These are phyloP conservation scores for Amphirosellinia nigrospora DNA, from an alignment of 495 filamentous ascomycete genomes.

Conservation along the genomic window DNA sequence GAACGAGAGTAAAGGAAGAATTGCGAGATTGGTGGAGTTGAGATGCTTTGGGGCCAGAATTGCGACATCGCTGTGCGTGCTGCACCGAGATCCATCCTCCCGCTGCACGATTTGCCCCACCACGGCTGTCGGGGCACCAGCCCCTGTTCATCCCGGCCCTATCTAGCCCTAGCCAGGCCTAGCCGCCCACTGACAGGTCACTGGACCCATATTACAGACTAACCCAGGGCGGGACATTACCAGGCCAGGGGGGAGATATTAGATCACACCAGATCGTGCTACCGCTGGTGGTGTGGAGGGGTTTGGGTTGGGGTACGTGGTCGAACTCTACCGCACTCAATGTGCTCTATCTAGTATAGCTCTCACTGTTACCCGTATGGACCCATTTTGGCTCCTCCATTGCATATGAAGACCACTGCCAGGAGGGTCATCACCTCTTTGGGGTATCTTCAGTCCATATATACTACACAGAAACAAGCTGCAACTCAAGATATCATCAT, in stretches of 20 bases:
- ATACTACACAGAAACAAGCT: neutral
- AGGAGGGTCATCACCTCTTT: neutral
- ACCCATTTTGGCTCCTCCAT: neutral
- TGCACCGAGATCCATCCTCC: constrained; percentile 29
- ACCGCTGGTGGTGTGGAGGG: neutral
- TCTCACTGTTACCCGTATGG: neutral
- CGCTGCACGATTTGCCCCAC: constrained; percentile 23
- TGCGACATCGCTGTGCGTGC: constrained; percentile 27
- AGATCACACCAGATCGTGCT: neutral
- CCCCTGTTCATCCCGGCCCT: neutral
- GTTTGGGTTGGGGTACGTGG: neutral
- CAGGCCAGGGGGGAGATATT: too few relatives aligned
- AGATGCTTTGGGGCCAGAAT: constrained; percentile 28
- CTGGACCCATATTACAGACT: neutral
- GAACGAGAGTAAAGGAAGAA: constrained; percentile 11
- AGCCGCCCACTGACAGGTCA: neutral
- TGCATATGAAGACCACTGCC: neutral
- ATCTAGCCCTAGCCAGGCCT: neutral
- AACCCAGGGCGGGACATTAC: too few relatives aligned
- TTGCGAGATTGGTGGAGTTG: constrained; percentile 27
- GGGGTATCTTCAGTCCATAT: neutral
- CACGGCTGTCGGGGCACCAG: constrained; percentile 23
- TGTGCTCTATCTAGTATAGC: neutral
- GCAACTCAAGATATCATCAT: neutral
- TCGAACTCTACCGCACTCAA: neutral